Conservation (phyloP, 2,329 filamentous ascomycete genomes). For the Xylariaceae sp. region DNA sequence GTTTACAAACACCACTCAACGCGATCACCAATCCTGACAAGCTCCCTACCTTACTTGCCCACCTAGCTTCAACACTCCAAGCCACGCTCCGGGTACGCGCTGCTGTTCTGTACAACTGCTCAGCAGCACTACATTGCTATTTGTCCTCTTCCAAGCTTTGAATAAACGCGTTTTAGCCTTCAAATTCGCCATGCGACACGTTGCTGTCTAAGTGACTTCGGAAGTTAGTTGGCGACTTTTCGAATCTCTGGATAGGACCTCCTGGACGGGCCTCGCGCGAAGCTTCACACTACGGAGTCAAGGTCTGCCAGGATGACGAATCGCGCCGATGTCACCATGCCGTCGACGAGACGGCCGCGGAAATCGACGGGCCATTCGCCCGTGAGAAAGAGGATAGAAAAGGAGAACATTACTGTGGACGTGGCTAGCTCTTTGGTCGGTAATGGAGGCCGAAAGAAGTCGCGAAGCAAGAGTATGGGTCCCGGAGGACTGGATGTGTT, state of each 20-base stretch:
- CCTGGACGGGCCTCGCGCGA: too few relatives aligned
- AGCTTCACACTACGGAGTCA: too few relatives aligned
- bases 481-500: conserved; percentile 82
- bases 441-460: conserved; percentile 52
- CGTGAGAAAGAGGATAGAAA: conserved; percentile 52
- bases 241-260: too few relatives aligned
- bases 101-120: too few relatives aligned
- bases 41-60: too few relatives aligned
- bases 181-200: conserved; percentile 8
- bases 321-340: conserved; percentile 40
- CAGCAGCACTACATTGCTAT: too few relatives aligned
- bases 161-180: conserved; percentile 1
- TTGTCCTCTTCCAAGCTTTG: background rate
- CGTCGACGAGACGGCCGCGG: conserved; percentile 51
- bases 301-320: conserved; percentile 33
- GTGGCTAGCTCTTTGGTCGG: conserved; percentile 46
- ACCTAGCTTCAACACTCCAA: too few relatives aligned
- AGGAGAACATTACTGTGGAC: conserved; percentile 72
- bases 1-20: conserved; percentile 2
- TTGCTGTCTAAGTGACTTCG: conserved; percentile 2
- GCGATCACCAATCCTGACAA: too few relatives aligned
- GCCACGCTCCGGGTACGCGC: too few relatives aligned
- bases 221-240: too few relatives aligned
- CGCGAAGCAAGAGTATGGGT: conserved; percentile 91
- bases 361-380: conserved; percentile 63